Base-by-base conservation (phyloP, 1,139 yeast species). In the Nakaseomyces delphensis region DNA sequence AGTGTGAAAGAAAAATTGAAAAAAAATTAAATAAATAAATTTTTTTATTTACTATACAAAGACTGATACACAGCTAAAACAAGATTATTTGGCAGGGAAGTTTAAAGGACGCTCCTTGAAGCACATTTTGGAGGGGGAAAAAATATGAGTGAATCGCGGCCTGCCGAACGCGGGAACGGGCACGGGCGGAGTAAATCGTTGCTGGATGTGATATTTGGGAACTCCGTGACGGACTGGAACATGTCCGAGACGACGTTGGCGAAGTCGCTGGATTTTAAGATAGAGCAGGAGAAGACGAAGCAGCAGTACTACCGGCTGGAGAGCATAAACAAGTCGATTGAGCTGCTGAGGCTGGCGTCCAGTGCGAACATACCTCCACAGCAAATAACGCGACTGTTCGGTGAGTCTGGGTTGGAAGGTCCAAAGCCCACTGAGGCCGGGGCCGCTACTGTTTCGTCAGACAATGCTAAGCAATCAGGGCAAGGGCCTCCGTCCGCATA, bases 201-300 rank as follows among this genome's bases (percentile, higher is more conserved):
- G 20, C 18, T 52, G 23, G 53, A 50, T 38, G 38, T 45, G 1
- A 42, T 56, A n/a, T 48, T 56, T 15, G 62, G 60, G 10, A 32
- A 52, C 19, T 43, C 50, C 18, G 44, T 51, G 10, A 40, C 48
- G 31, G 50, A 48, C 20, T 47, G 53, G 49, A 48, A 47, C 8
- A 44, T 48, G 28, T 49, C 83, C 2, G 89, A 83, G 47, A 68
- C 71, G 18, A 73, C 93, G 2, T 70, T 80, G 31, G 61, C 72
- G 21, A 80, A 77, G 50, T 77, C 89, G 0, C 65, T 87, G 36
- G 72, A 72, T 35, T 70, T 85, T 24, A 74, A 80, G 45, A 66
- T 77, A 2, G 93, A 85, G 58, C 94, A 83, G 56, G 96, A 89
- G 59, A 71, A 74, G 33, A 83, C 96, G 1, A 81, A 81, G 52